These are phyloP conservation scores for Artomyces pyxidatus DNA, from an alignment of 768 basidiomycete genomes.

Conservation along the genomic window DNA sequence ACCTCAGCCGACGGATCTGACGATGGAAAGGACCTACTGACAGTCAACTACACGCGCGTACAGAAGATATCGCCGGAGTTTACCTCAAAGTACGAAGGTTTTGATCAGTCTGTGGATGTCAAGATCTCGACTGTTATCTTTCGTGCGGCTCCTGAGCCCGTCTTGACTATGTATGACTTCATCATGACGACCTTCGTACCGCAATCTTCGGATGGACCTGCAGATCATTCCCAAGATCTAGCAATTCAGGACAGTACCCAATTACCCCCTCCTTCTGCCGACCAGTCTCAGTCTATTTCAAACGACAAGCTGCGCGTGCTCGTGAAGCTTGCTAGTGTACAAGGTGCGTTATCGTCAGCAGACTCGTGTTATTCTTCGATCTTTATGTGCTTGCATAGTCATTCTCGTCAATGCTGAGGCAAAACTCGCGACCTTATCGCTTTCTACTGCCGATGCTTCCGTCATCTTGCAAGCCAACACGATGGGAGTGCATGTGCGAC, in stretches of 20 bases:
- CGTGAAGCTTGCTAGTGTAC: constrained; percentile 77
- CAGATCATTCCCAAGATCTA: constrained; percentile 1
- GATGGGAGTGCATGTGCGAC: constrained; percentile 67
- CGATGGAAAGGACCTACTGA: constrained; percentile 60
- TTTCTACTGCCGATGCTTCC: constrained; percentile 85
- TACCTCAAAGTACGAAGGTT: constrained; percentile 64
- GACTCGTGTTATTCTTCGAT: not conserved
- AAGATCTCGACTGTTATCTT: constrained; percentile 88
- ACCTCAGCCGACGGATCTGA: constrained; percentile 43
- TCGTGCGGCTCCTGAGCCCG: constrained; percentile 82
- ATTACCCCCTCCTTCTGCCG: too few species aligned
- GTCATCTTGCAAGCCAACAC: constrained; percentile 65
- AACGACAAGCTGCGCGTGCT: constrained; percentile 63
- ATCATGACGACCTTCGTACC: constrained; percentile 95
- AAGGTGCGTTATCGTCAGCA: constrained; percentile 39
- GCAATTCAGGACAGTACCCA: too few species aligned
- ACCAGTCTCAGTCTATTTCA: too few species aligned
- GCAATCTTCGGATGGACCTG: constrained; percentile 17
- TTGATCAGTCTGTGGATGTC: constrained; percentile 84
- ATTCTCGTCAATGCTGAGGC: constrained; percentile 62
- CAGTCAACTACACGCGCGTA: constrained; percentile 68
- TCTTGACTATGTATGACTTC: constrained; percentile 89
- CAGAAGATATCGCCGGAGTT: constrained; percentile 86
- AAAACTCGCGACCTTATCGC: constrained; percentile 77
- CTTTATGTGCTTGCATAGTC: constrained; percentile 34